Conservation (phyloP, 2,329 filamentous ascomycete genomes). For the Curvularia spicifera region DNA sequence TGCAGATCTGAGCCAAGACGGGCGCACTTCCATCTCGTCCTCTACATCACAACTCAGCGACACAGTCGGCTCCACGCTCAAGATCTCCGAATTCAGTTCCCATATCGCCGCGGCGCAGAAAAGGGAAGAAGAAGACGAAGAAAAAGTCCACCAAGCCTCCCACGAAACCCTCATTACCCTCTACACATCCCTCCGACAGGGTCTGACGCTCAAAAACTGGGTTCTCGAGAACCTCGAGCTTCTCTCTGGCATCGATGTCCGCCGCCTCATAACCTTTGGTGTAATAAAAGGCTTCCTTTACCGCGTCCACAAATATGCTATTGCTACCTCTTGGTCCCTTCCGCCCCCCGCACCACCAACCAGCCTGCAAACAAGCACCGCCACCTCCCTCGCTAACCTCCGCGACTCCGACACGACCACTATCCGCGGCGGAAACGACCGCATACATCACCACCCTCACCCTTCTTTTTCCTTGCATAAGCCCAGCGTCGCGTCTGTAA, state of each 20-base stretch:
- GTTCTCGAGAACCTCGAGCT: constrained; percentile 75
- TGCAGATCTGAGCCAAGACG: constrained; percentile 26
- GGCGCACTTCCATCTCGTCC: constrained; percentile 33
- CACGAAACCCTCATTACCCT: constrained; percentile 70
- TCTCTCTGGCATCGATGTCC: constrained; percentile 80
- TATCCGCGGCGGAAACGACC: constrained; percentile 20
- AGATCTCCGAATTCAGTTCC: constrained; percentile 21
- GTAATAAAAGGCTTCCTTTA: constrained; percentile 95
- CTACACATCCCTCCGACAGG: constrained; percentile 83
- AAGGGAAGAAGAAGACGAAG: constrained; percentile 10
- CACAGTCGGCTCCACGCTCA: constrained; percentile 21
- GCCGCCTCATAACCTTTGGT: constrained; percentile 92
- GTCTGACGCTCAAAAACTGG: constrained; percentile 87
- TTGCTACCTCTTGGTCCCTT: constrained; percentile 54
- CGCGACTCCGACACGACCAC: constrained; percentile 31
- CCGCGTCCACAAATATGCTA: constrained; percentile 88
- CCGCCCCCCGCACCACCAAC: constrained; percentile 39
- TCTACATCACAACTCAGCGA: constrained; percentile 29
- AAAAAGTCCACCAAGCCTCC: constrained; percentile 30
- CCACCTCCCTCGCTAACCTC: constrained; percentile 22
- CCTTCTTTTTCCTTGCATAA: constrained; percentile 29
- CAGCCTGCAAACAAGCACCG: constrained; percentile 30
- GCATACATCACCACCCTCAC: constrained; percentile 19
- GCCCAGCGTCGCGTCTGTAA: constrained; percentile 27
- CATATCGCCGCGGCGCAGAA: constrained; percentile 15